A percentile compares a stretch with the other conserved stretches of the same genome.
These are phyloP conservation scores for Ogataea parapolymorpha DNA, from an alignment of 805 yeast species.

Conservation along the genomic window DNA sequence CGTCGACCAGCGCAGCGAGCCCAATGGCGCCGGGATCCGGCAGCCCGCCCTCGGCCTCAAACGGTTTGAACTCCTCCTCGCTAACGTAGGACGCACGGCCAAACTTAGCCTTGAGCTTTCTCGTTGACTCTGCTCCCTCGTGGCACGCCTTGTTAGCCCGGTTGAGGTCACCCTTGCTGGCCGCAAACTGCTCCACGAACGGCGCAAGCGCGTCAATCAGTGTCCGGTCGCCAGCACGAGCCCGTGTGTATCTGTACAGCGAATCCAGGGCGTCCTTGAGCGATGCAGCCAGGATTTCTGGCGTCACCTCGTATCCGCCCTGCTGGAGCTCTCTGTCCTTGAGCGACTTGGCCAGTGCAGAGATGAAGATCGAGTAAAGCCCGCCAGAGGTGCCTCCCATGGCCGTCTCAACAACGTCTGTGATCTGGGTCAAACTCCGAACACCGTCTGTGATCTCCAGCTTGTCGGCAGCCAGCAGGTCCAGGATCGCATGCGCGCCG, in stretches of 20 bases:
- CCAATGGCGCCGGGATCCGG: constrained; percentile 98
- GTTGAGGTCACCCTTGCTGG: constrained; percentile 45
- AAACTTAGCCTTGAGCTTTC: constrained; percentile 73
- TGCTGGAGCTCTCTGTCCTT: constrained; percentile 39
- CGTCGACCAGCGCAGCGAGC: constrained; percentile 41
- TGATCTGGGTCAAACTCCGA: constrained; percentile 61
- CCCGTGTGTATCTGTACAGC: constrained; percentile 80
- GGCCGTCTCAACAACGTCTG: constrained; percentile 76
- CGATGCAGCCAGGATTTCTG: constrained; percentile 43
- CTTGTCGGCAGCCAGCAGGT: constrained; percentile 42
- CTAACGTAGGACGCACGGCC: constrained; percentile 92
- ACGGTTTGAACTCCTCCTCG: constrained; percentile 51
- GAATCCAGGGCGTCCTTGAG: constrained; percentile 62
- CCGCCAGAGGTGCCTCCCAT: constrained; percentile 99
- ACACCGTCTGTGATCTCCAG: constrained; percentile 48
- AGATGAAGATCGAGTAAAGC: constrained; percentile 76
- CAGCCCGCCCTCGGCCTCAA: constrained; percentile 60
- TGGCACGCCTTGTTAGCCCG: constrained; percentile 68
- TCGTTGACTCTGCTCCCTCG: constrained; percentile 74
- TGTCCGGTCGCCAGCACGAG: constrained; percentile 86
- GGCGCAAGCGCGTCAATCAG: constrained; percentile 88
- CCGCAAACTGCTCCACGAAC: constrained; percentile 60
- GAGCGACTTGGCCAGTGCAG: constrained; percentile 62
- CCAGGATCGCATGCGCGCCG: constrained; percentile 73
- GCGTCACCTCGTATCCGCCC: constrained; percentile 30